Evolutionary conservation across 495 filamentous ascomycete species (phyloP).

Genomic region (Cercophora samala): DNA sequence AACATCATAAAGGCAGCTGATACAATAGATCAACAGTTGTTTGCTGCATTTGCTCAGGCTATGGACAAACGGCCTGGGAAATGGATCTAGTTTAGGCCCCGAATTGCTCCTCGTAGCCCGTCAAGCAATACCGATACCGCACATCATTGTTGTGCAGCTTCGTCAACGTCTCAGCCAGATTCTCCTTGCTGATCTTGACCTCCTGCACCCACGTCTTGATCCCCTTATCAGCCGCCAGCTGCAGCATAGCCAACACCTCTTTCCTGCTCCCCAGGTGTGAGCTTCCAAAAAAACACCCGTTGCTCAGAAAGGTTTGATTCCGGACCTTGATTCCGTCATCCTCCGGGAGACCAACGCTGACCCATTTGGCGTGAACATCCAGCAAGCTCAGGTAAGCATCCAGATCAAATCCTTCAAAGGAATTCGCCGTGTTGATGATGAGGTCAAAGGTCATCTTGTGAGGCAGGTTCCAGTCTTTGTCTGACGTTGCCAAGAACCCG

Average conservation of each 20-base stretch:
- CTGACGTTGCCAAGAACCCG: slow-evolving; percentile 64
- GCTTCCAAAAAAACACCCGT: slow-evolving; percentile 76
- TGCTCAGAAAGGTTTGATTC: slow-evolving; percentile 70
- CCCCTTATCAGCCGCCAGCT: slow-evolving; percentile 75
- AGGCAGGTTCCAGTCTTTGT: slow-evolving; percentile 61
- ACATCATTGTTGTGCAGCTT: slow-evolving; percentile 70
- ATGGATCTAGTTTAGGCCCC: slow-evolving; percentile 22
- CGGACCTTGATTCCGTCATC: slow-evolving; percentile 69
- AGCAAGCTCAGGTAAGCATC: slow-evolving; percentile 71
- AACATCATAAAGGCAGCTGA: neutral
- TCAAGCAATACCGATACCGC: slow-evolving; percentile 51
- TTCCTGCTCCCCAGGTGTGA: slow-evolving; percentile 77
- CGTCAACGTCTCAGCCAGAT: slow-evolving; percentile 63
- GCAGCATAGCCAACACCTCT: slow-evolving; percentile 81
- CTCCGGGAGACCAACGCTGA: slow-evolving; percentile 82
- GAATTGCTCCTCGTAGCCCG: slow-evolving; percentile 44
- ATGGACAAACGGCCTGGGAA: neutral
- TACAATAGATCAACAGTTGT: neutral
- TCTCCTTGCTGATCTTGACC: slow-evolving; percentile 66
- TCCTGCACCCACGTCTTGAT: slow-evolving; percentile 80
- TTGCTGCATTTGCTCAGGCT: neutral
- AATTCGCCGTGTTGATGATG: slow-evolving; percentile 58
- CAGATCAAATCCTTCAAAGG: slow-evolving; percentile 55
- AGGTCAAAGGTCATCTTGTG: slow-evolving; percentile 57
- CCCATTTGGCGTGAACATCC: slow-evolving; percentile 78